Conservation (phyloP, 805 yeast genomes). For the Metahyphopichia silvanorum region DNA sequence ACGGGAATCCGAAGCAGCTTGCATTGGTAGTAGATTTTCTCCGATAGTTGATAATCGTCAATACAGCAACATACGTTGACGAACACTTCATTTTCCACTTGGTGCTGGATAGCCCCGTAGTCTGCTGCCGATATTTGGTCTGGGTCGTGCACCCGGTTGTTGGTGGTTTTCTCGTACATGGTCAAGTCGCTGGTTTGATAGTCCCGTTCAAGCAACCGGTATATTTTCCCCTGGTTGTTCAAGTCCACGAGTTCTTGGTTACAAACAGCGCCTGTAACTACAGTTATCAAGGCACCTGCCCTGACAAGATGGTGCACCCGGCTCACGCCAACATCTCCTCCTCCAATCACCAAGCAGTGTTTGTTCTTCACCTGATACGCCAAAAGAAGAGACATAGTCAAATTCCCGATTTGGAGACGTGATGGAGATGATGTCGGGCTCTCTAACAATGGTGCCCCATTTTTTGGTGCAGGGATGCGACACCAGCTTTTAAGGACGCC, state of each 20-base stretch:
- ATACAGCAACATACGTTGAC: slow-evolving; percentile 72
- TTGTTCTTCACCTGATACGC: slow-evolving; percentile 71
- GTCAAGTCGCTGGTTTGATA: slow-evolving; percentile 47
- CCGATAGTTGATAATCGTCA: slow-evolving; percentile 62
- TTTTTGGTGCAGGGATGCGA: too few relatives aligned
- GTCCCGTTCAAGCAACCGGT: slow-evolving; percentile 39
- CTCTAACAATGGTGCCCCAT: too few relatives aligned
- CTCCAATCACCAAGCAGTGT: slow-evolving; percentile 74
- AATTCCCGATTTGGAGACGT: too few relatives aligned
- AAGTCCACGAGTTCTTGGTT: slow-evolving; percentile 27
- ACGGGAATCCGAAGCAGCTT: slow-evolving; percentile 52
- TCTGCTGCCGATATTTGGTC: slow-evolving; percentile 11
- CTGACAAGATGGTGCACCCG: slow-evolving; percentile 63
- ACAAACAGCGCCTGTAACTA: slow-evolving; percentile 44
- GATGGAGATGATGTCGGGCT: too few relatives aligned
- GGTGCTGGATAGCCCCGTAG: slow-evolving; percentile 27
- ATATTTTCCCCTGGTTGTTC: slow-evolving; percentile 36
- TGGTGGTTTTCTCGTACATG: slow-evolving; percentile 39
- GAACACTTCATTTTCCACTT: slow-evolving; percentile 41
- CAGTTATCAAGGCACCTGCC: slow-evolving; percentile 70
- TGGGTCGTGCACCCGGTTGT: slow-evolving; percentile 12
- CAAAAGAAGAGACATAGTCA: slow-evolving; percentile 54
- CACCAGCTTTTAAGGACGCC: too few relatives aligned
- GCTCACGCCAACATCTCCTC: slow-evolving; percentile 73
- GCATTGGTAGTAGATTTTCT: slow-evolving; percentile 51